Conservation (phyloP, 1,284 basidiomycete species). For the Cryptococcus wingfieldii region DNA sequence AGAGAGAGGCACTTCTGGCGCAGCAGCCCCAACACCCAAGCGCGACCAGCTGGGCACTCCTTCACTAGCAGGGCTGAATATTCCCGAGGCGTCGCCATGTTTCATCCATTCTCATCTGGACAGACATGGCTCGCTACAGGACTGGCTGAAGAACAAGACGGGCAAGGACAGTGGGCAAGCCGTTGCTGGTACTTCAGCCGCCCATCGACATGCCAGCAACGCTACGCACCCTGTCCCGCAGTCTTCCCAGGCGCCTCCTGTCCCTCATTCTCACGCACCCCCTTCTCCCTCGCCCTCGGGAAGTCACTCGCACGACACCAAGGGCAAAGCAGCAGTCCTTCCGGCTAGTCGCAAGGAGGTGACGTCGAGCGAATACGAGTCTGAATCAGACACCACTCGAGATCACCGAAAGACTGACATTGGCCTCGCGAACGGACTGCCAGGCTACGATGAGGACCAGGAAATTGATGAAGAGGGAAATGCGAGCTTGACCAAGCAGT, state of each 20-base stretch:
- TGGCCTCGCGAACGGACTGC: background rate
- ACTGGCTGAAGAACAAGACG: constrained; percentile 34
- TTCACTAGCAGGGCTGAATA: background rate
- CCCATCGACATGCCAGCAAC: constrained; percentile 5
- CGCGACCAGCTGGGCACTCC: constrained; percentile 3
- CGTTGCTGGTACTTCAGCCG: background rate
- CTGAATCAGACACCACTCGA: constrained; percentile 15
- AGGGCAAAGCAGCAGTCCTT: constrained; percentile 7
- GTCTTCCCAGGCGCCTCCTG: background rate
- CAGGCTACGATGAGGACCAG: constrained; percentile 13
- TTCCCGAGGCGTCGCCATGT: constrained; percentile 36
- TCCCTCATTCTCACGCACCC: constrained; percentile 1
- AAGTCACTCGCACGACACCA: background rate
- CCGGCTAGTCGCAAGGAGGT: constrained; percentile 11
- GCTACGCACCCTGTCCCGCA: constrained; percentile 12
- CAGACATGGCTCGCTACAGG: constrained; percentile 44
- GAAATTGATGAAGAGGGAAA: constrained; percentile 56
- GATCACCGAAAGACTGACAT: too few species aligned
- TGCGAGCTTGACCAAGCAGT: constrained; percentile 75
- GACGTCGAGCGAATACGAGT: constrained; percentile 30
- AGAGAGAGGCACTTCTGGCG: constrained; percentile 1
- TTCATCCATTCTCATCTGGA: constrained; percentile 51
- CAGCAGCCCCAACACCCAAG: background rate
- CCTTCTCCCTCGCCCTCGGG: constrained; percentile 5
- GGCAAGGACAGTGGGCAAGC: background rate